Evolutionary conservation across 805 yeast genomes (phyloP).

Genomic region (Yarrowia sp.): DNA sequence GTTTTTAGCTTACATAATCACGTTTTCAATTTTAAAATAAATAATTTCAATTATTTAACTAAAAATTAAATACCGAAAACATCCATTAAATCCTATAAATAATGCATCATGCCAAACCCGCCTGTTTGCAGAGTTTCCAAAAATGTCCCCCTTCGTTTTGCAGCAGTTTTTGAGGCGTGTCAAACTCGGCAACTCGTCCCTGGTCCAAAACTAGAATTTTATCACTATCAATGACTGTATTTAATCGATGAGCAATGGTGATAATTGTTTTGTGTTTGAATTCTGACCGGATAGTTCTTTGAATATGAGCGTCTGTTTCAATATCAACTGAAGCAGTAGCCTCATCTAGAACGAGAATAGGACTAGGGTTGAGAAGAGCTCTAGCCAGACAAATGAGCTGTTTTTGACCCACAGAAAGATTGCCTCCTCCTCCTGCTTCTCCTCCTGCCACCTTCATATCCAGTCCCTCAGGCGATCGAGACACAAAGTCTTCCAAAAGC

Average conservation of each 20-base stretch:
- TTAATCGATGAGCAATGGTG: slow-evolving; percentile 81
- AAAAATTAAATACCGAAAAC: too few species aligned
- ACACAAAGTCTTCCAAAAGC: slow-evolving; percentile 52
- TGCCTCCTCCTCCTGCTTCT: slow-evolving; percentile 75
- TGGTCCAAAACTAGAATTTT: slow-evolving; percentile 64
- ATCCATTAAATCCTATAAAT: not conserved
- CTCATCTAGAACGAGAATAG: slow-evolving; percentile 72
- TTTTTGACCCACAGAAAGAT: slow-evolving; percentile 77
- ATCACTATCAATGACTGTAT: slow-evolving; percentile 78
- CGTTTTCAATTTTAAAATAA: too few species aligned
- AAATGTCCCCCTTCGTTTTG: slow-evolving; percentile 65
- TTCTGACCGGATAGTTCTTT: slow-evolving; percentile 65
- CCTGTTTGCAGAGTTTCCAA: slow-evolving; percentile 75
- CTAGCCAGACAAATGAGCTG: slow-evolving; percentile 77
- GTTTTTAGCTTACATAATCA: too few species aligned
- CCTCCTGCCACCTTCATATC: slow-evolving; percentile 60
- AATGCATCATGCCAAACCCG: slow-evolving; percentile 48
- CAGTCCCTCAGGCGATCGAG: slow-evolving; percentile 40
- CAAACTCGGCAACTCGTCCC: slow-evolving; percentile 71
- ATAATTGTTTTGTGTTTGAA: slow-evolving; percentile 69
- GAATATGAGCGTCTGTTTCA: slow-evolving; percentile 70
- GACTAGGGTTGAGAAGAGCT: slow-evolving; percentile 65
- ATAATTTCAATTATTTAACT: too few species aligned
- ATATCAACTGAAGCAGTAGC: slow-evolving; percentile 80
- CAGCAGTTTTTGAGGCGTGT: slow-evolving; percentile 61